A percentile compares a stretch with the other conserved stretches of the same genome.
phyloP scores from a whole-genome alignment of 2,329 filamentous ascomycete species.

The Phialophora expanda region DNA sequence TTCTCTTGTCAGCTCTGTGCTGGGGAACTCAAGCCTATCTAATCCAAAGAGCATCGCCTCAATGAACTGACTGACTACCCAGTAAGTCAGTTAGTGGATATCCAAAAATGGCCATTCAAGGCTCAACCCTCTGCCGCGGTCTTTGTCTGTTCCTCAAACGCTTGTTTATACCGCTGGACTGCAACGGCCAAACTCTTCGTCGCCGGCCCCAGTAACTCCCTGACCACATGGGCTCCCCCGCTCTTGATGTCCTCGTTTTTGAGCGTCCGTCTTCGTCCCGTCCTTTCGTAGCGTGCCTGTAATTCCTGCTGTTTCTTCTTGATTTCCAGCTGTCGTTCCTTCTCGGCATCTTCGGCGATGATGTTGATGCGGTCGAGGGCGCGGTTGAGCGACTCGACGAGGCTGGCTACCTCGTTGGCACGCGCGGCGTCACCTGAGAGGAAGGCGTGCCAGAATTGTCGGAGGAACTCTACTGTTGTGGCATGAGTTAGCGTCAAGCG shows the following conservation, averaged over 20 bases:
- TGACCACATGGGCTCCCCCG: slow-evolving; percentile 77
- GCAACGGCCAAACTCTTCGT: slow-evolving; percentile 73
- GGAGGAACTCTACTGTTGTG: slow-evolving; percentile 92
- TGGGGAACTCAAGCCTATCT: neutral
- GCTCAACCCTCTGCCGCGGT: slow-evolving; percentile 19
- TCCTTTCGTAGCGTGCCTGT: slow-evolving; percentile 70
- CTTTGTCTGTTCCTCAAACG: slow-evolving; percentile 65
- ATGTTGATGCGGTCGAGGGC: slow-evolving; percentile 79
- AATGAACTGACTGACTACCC: neutral
- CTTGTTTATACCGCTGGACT: slow-evolving; percentile 71
- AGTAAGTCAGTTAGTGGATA: neutral
- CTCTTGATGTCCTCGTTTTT: slow-evolving; percentile 67
- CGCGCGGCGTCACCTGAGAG: slow-evolving; percentile 84
- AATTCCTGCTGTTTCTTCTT: slow-evolving; percentile 69
- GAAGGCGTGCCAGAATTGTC: slow-evolving; percentile 95
- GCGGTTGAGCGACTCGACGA: slow-evolving; percentile 79
- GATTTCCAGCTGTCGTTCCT: slow-evolving; percentile 65
- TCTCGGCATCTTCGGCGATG: slow-evolving; percentile 80
- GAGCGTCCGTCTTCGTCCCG: slow-evolving; percentile 73
- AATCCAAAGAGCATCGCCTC: neutral
- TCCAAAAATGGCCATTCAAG: neutral
- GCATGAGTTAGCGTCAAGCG: slow-evolving; percentile 78
- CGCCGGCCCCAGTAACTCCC: slow-evolving; percentile 76
- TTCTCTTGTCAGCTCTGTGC: neutral
- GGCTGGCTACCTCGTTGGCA: slow-evolving; percentile 77